A percentile compares a stretch with the other conserved stretches of the same genome.
Conservation (phyloP, 2,329 filamentous ascomycete species). For the Cytospora piceicola region DNA sequence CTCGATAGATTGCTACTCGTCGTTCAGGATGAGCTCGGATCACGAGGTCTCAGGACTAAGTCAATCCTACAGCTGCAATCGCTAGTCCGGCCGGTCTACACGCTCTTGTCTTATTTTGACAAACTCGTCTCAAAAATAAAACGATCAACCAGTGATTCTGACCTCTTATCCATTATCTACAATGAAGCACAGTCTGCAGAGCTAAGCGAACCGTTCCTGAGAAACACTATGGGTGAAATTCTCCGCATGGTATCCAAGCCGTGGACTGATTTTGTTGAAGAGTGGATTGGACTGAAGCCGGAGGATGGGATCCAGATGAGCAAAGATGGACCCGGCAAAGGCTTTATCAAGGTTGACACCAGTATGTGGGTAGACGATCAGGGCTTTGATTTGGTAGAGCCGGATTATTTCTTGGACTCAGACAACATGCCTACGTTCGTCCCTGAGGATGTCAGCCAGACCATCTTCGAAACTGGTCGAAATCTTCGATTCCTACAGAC, state of each 20-base stretch:
- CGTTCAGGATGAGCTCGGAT: constrained; percentile 54
- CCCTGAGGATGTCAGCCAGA: constrained; percentile 67
- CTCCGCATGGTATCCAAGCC: constrained; percentile 47
- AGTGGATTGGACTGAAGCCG: constrained; percentile 73
- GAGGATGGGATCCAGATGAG: constrained; percentile 60
- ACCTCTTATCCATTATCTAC: constrained; percentile 65
- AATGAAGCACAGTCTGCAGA: constrained; percentile 66
- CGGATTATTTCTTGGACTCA: constrained; percentile 66
- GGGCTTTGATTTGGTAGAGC: constrained; percentile 58
- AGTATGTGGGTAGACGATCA: constrained; percentile 61
- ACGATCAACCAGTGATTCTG: constrained; percentile 57
- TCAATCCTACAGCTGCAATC: constrained; percentile 60
- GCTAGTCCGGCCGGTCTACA: constrained; percentile 50
- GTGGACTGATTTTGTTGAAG: constrained; percentile 54
- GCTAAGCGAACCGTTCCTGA: constrained; percentile 63
- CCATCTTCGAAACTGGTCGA: constrained; percentile 79
- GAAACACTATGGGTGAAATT: constrained; percentile 68
- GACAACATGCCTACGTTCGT: constrained; percentile 74
- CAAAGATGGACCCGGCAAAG: constrained; percentile 54
- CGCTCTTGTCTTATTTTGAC: constrained; percentile 57
- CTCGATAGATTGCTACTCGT: constrained; percentile 53
- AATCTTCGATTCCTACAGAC: constrained; percentile 73
- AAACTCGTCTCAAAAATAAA: constrained; percentile 53
- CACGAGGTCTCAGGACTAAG: constrained; percentile 44
- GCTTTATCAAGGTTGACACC: constrained; percentile 64